Base-by-base conservation (phyloP, 129 eudicot species). In the Escallonia rubra region DNA sequence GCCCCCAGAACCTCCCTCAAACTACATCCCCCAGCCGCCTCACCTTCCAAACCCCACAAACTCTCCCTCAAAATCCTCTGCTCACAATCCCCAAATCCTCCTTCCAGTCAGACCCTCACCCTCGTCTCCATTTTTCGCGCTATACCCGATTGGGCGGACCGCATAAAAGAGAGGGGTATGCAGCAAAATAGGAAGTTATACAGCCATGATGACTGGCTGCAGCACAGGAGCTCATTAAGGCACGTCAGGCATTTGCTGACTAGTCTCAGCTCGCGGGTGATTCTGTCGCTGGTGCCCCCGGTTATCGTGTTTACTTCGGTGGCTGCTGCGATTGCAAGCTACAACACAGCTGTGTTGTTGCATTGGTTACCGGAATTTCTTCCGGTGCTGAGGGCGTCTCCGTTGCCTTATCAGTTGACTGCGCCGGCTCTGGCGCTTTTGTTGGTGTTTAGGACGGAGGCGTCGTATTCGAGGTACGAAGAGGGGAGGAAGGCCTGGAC, bases 401-500 rank as follows among this genome's bases (percentile, higher is more conserved):
- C 99, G 2, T 71, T 89, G 93, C 97, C 99, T 40, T 94, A 94
- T 52, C 99, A 90, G 80, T 65, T 94, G 65, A 90, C 97, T 3
- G 99, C 99, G 0, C 97, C 99, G 6, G 99, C 99, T 2, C 74
- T 94, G 87, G 99, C 99, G 41, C 87, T 94, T 50, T 72, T 94
- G 85, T 73, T 94, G 78, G 99, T 94, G 72, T 94, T 94, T 71
- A 74, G 99, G 72, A 94, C 99, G 4, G 99, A 94, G 85, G 99
- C 97, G 8, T 89, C 97, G 14, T 94, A 94, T 77, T 90, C 99
- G 61, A 90, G 99, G 84, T 94, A 80, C 60, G 93, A 84, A 74
- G 97, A 85, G 69, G 99, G 97, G 72, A 90, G 87, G 82, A 87
- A 87, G 70, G 99, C 94, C 41, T 94, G 99, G 99, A 90, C 87